These are phyloP conservation scores for Neocucurbitaria cava DNA, from an alignment of 2,329 filamentous ascomycete genomes.

Conservation along the genomic window DNA sequence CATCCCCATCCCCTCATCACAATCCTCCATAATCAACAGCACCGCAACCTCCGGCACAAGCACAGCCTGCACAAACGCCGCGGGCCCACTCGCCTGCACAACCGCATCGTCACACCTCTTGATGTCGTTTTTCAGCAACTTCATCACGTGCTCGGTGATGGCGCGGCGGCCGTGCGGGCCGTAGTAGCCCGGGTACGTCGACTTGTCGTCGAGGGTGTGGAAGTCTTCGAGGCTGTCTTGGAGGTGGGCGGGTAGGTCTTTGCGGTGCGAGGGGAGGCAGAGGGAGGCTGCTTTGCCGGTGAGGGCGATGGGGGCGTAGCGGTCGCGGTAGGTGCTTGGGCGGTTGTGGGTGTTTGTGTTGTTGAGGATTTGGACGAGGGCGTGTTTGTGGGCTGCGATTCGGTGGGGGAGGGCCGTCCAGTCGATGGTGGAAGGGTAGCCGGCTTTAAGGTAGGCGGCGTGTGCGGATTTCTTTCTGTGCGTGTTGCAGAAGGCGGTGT, in stretches of 20 bases:
- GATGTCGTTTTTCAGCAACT: conserved; percentile 34
- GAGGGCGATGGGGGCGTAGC: conserved; percentile 30
- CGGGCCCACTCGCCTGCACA: conserved; percentile 38
- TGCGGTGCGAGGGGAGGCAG: conserved; percentile 43
- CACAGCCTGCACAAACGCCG: conserved; percentile 52
- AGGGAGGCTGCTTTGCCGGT: conserved; percentile 35
- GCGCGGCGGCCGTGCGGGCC: conserved; percentile 74
- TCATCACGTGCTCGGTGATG: conserved; percentile 64
- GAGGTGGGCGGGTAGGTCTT: conserved; percentile 51
- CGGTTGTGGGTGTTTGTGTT: too few relatives aligned
- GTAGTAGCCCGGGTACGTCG: conserved; percentile 72
- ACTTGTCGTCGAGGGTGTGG: conserved; percentile 24
- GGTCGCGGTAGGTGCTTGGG: conserved; percentile 18
- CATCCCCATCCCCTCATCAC: conserved; percentile 52
- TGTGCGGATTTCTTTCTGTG: conserved; percentile 43
- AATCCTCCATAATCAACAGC: conserved; percentile 65
- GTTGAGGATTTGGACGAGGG: conserved; percentile 67
- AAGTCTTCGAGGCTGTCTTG: conserved; percentile 39
- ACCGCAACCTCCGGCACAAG: conserved; percentile 74
- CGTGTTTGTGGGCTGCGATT: conserved; percentile 62
- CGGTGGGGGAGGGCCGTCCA: conserved; percentile 70
- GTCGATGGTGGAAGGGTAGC: conserved; percentile 75
- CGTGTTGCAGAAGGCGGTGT: conserved; percentile 51
- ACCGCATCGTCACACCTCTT: conserved; percentile 36
- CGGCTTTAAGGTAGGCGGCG: conserved; percentile 57